Conservation (phyloP, 208 protist species). For the Crithidia thermophila region DNA sequence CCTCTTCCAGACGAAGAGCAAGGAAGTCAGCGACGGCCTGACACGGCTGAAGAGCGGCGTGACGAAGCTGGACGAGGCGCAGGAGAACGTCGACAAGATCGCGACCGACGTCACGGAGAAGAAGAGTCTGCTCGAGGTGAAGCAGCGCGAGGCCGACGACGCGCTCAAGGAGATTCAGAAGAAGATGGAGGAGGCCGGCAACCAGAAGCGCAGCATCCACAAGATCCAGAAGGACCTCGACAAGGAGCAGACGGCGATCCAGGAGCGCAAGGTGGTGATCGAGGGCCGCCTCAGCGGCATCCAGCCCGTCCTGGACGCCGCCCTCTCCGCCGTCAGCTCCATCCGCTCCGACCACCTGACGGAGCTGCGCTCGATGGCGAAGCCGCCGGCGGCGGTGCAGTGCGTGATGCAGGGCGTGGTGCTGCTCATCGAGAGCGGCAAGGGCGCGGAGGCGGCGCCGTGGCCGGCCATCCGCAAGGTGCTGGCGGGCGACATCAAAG, state of each 20-base stretch:
- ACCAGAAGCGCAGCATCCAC: conserved; percentile 95
- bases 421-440: conserved; percentile 88
- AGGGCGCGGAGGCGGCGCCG: conserved; percentile 70
- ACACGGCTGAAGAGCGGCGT: conserved; percentile 91
- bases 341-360: conserved; percentile 94
- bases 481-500: conserved; percentile 92
- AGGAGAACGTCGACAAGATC: conserved; percentile 94
- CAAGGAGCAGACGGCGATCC: conserved; percentile 92
- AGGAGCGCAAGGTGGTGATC: conserved; percentile 90
- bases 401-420: conserved; percentile 97
- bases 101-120: conserved; percentile 91
- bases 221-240: conserved; percentile 91
- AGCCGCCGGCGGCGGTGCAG: conserved; percentile 95
- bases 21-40: conserved; percentile 69
- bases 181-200: conserved; percentile 94
- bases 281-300: conserved; percentile 94
- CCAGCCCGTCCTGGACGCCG: conserved; percentile 96
- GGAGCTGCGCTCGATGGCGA: conserved; percentile 96
- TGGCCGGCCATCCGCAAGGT: conserved; percentile 97
- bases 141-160: conserved; percentile 95
- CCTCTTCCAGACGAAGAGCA: conserved; percentile 87
- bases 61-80: conserved; percentile 95
- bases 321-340: conserved; percentile 92
- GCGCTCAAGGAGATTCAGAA: conserved; percentile 96
- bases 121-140: conserved; percentile 88